phyloP scores from a whole-genome alignment of 768 basidiomycete genomes.

The Pisolithus microcarpus region DNA sequence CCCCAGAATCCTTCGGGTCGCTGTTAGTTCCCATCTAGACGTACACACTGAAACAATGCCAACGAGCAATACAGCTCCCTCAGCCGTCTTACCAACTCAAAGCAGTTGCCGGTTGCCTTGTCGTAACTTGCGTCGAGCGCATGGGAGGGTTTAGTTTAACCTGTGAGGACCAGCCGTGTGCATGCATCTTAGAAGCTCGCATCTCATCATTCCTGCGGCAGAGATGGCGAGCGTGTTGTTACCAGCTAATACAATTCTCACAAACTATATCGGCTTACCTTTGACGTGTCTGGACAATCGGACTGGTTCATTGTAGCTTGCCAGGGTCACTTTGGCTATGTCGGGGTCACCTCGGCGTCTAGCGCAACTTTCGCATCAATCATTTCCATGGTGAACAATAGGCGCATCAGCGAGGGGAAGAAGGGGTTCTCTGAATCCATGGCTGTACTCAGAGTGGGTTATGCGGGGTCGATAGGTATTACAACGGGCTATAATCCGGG shows the following conservation, averaged over 20 bases:
- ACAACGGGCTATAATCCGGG: slow-evolving; percentile 48
- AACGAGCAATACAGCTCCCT: slow-evolving; percentile 41
- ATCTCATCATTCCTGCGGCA: slow-evolving; percentile 10
- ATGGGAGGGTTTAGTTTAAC: too few species aligned
- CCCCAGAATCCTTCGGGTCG: slow-evolving; percentile 52
- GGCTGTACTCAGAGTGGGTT: slow-evolving; percentile 35
- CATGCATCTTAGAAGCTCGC: not conserved
- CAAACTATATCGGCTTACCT: not conserved
- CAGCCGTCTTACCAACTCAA: too few species aligned
- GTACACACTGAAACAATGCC: slow-evolving; percentile 29
- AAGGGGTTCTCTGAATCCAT: slow-evolving; percentile 54
- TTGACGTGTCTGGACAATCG: too few species aligned
- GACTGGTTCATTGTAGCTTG: slow-evolving; percentile 42
- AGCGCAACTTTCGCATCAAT: slow-evolving; percentile 60
- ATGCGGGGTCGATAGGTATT: slow-evolving; percentile 46
- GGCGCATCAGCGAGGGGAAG: slow-evolving; percentile 36
- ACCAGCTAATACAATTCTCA: not conserved
- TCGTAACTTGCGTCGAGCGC: too few species aligned
- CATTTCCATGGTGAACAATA: slow-evolving; percentile 60
- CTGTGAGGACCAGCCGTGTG: slow-evolving; percentile 28
- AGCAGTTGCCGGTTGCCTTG: too few species aligned
- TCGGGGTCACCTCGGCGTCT: slow-evolving; percentile 60
- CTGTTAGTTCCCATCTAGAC: slow-evolving; percentile 50
- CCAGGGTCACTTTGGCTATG: slow-evolving; percentile 27
- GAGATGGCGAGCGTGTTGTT: slow-evolving; percentile 27